These are phyloP conservation scores for Amanita molliuscula DNA, from an alignment of 768 basidiomycete species.

Conservation along the genomic window DNA sequence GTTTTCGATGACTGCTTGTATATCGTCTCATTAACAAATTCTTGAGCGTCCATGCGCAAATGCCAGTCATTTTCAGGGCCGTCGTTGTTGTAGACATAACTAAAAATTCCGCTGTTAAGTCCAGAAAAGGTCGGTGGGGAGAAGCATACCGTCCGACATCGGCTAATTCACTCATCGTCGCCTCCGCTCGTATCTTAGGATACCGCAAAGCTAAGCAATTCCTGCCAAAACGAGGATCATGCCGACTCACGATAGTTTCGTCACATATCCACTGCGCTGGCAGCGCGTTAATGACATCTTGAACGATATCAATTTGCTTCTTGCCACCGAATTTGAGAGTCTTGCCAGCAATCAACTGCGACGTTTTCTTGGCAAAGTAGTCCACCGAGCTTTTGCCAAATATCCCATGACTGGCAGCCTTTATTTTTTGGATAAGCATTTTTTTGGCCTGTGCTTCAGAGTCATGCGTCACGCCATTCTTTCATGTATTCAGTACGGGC, in stretches of 20 bases:
- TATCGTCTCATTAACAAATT: constrained; percentile 12
- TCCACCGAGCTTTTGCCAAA: constrained; percentile 10
- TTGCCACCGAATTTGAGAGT: constrained; percentile 17
- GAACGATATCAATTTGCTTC: constrained; percentile 46
- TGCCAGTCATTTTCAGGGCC: constrained; percentile 37
- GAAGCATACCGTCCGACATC: constrained; percentile 37
- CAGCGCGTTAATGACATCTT: constrained; percentile 55
- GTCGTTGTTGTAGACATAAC: constrained; percentile 36
- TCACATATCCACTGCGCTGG: constrained; percentile 54
- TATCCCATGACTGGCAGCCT: constrained; percentile 9
- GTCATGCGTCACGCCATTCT: background rate
- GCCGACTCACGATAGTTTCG: constrained; percentile 34
- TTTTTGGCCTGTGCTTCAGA: background rate
- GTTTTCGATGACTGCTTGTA: constrained; percentile 14
- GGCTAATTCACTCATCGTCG: constrained; percentile 29
- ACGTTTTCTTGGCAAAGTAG: constrained; percentile 24
- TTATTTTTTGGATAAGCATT: constrained; percentile 3
- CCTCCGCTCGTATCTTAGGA: background rate
- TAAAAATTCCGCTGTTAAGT: constrained; percentile 9
- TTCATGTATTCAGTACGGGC: background rate
- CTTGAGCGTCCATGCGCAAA: constrained; percentile 28
- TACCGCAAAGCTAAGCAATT: background rate
- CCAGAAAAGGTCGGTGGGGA: background rate
- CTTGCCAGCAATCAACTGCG: constrained; percentile 24
- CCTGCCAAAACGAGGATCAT: background rate